Evolutionary conservation across 225 moss, liverwort and hornwort species (phyloP).

Genomic region (Climacium dendroides): DNA sequence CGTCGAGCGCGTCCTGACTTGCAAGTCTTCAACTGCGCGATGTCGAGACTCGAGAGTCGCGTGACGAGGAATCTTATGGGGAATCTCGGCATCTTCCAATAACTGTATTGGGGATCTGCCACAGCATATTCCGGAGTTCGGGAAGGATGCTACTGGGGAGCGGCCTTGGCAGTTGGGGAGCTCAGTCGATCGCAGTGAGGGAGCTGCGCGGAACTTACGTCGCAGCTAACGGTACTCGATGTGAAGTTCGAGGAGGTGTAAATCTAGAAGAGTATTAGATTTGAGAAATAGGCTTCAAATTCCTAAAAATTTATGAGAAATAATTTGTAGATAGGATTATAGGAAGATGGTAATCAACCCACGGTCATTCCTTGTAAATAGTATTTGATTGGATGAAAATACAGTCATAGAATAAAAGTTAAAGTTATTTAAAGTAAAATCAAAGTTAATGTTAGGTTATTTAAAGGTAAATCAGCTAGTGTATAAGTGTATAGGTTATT

Average conservation of each 20-base stretch:
- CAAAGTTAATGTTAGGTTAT: background rate
- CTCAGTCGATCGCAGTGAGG: background rate
- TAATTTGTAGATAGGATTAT: no score
- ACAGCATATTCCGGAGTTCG: background rate
- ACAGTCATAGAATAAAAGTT: no score
- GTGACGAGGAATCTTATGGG: background rate
- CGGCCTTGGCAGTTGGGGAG: background rate
- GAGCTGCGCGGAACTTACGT: background rate
- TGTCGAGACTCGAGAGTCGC: background rate
- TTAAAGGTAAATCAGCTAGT: background rate
- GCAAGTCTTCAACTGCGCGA: background rate
- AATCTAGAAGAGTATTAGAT: background rate
- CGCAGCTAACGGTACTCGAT: background rate
- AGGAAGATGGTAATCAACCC: no score
- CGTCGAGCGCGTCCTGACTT: background rate
- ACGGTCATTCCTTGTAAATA: background rate
- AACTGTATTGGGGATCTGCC: background rate
- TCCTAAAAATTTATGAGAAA: background rate
- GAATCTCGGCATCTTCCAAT: background rate
- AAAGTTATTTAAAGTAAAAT: background rate
- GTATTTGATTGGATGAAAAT: background rate
- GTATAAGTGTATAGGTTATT: background rate
- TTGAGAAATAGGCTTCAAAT: no score
- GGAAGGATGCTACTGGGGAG: background rate
- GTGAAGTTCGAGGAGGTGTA: background rate